Base-by-base conservation (phyloP, 441 rosid species). In the Jatropha podagrica region DNA sequence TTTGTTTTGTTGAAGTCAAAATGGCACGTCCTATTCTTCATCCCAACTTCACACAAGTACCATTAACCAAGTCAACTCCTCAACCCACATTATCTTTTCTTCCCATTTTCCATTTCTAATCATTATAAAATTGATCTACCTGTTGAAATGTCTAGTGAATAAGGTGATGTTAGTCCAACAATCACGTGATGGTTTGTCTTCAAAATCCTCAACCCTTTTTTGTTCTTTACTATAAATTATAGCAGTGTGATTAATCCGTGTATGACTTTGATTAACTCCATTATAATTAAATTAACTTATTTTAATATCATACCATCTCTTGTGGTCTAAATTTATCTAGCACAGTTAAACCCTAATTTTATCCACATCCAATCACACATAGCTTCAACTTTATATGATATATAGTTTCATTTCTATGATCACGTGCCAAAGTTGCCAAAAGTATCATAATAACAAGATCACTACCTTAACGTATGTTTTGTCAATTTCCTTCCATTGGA, bases 241-340 rank as follows among this genome's bases (percentile, higher is more conserved):
- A 26, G 63, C 9, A 7, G 32, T 32, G 68, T 58, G 59, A 17
- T 54, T n/a, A 56, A 20, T 55, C 5, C 17, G n/a, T 37, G 9
- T 26, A 55, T 26, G 12, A 32, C 41, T 55, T n/a, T 48, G 60
- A n/a, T 55, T 55, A 61, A 13, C 65, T 68, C 26, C 41, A 68
- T 46, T 10, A 46, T 11, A 46, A 46, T 8, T 46, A 8, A 46
- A 46, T 11, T 46, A 46, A 46, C 12, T 46, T 7, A 4, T 46
- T 46, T 12, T 48, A n/a, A 26, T 62, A 68, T 48, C 69, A 40
- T 38, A 48, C 73, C 69, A 41, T 75, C 12, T 73, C n/a, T 68
- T 68, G 74, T 78, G 76, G 78, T 65, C 55, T 78, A 69, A 51
- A 66, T 52, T 67, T 7, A 64, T 56, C 65, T 68, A 64, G 82